Evolutionary conservation across 192 early-diverging fungal species (phyloP), one percentile per base, ranked within the genome.

Genomic region (Backusella westeae): DNA sequence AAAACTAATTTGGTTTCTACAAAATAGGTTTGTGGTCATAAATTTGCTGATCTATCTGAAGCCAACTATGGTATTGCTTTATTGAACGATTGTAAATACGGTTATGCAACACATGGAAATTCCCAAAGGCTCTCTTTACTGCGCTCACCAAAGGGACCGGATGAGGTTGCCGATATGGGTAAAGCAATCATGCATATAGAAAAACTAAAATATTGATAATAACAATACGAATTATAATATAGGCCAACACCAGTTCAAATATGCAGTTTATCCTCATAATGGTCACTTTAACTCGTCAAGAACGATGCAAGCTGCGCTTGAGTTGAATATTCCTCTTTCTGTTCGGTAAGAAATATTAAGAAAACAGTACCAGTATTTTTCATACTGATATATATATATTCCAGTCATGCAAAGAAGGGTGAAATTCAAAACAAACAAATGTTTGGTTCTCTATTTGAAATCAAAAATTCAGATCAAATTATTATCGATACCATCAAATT

Each of bases 61-160:
- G 92, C 88, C 66, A 96, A 96, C 1, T 98, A 95, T 79, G 98
- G 98, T 44, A 93, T 98, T 12, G 94, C 97, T 1, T 81, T 99
- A 68, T 78, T 98, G 72, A 99, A 97, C 78, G 96, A 99, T 82
- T 91, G 94, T 90, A 99, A 99, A 79, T 99, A 97, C 82, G 98
- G 98, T 15, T 96, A 94, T 81, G 88, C 96, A 1, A 93, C 92
- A 23, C 90, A 95, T 73, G 93, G 84, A 15, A 94, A 94, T 74
- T 86, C 90, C 1, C 96, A 97, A 86, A 77, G 93, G 0, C 82
- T 99, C 76, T 94, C 94, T 4, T 75, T 99, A 12, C 79, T 99
- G 67, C 88, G 96, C 8, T 85, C 96, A 1, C 94, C 97, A 12
- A 99, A 99, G 87, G 86, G 89, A 9, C 92, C 92, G 0, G 93